A percentile compares a stretch with the other conserved stretches of the same genome.
Evolutionary conservation across 257 asterid species (phyloP).

Genomic region (Solanum arcanum): DNA sequence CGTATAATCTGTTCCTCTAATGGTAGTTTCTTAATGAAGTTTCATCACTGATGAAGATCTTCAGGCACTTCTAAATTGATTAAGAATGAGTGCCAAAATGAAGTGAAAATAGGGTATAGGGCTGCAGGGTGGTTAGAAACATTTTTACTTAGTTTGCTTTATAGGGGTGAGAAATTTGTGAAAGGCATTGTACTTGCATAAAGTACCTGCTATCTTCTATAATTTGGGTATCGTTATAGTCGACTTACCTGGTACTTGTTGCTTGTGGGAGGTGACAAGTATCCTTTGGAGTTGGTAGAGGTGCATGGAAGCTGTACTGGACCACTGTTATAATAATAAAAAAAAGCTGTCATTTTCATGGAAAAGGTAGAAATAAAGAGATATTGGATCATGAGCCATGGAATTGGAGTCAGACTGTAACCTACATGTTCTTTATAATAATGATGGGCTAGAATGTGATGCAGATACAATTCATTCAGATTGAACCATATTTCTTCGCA

Average conservation of each 20-base stretch:
- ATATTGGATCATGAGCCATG: not conserved
- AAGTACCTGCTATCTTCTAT: not conserved
- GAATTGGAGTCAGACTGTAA: not conserved
- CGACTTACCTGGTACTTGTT: not conserved
- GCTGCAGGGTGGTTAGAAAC: not conserved
- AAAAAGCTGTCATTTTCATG: not conserved
- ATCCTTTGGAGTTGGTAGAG: not conserved
- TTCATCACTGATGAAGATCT: not conserved
- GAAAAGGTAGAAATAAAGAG: not conserved
- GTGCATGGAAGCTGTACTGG: not conserved
- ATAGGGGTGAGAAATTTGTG: not conserved
- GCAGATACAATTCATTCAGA: not conserved
- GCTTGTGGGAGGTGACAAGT: not conserved
- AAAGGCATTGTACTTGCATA: not conserved
- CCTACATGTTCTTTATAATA: not conserved
- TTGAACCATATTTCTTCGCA: not conserved
- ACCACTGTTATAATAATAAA: not conserved
- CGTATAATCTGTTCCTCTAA: not conserved
- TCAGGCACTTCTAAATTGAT: not conserved
- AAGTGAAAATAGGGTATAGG: not conserved
- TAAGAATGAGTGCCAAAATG: not conserved
- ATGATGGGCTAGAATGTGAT: not conserved
- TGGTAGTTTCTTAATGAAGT: not conserved
- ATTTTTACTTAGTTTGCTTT: not conserved
- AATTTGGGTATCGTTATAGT: not conserved